A percentile compares a stretch with the other conserved stretches of the same genome.
These are phyloP conservation scores for Phytophthora tentaculata DNA, from an alignment of 352 stramenopile genomes.

Conservation along the genomic window DNA sequence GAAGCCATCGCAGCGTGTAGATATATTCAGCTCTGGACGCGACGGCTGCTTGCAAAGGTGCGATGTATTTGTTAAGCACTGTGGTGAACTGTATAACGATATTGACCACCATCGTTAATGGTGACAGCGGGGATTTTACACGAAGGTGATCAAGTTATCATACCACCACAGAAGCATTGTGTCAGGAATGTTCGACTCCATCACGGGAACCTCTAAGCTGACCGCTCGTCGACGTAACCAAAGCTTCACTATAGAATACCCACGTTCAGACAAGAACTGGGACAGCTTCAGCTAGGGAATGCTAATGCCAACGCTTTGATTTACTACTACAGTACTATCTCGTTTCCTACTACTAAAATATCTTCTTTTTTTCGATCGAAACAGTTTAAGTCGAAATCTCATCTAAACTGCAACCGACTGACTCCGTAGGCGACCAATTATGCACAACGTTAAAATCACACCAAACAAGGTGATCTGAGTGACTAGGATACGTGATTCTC, in stretches of 20 bases:
- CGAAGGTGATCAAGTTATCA: constrained; percentile 45
- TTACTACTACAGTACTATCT: no score
- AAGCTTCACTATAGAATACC: constrained; percentile 55
- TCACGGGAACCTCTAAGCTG: constrained; percentile 50
- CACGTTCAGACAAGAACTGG: constrained; percentile 35
- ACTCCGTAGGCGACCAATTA: constrained; percentile 12
- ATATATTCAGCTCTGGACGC: constrained; percentile 60
- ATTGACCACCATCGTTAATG: constrained; percentile 2
- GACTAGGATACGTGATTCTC: no score
- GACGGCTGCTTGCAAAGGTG: constrained; percentile 46
- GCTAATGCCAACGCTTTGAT: no score
- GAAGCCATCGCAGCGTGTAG: constrained; percentile 43
- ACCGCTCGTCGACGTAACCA: constrained; percentile 30
- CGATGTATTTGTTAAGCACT: constrained; percentile 1
- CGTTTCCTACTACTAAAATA: constrained; percentile 15
- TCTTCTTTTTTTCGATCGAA: constrained; percentile 31
- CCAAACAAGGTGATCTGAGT: neutral
- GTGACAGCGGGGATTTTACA: constrained; percentile 59
- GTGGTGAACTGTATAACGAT: neutral
- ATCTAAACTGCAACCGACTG: constrained; percentile 27
- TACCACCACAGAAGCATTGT: constrained; percentile 60
- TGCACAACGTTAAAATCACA: neutral
- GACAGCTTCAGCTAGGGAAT: constrained; percentile 27
- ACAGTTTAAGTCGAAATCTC: no score
- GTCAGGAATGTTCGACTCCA: constrained; percentile 71